Evolutionary conservation across 2,329 filamentous ascomycete species (phyloP).

Genomic region (Verruconis gallopava): DNA sequence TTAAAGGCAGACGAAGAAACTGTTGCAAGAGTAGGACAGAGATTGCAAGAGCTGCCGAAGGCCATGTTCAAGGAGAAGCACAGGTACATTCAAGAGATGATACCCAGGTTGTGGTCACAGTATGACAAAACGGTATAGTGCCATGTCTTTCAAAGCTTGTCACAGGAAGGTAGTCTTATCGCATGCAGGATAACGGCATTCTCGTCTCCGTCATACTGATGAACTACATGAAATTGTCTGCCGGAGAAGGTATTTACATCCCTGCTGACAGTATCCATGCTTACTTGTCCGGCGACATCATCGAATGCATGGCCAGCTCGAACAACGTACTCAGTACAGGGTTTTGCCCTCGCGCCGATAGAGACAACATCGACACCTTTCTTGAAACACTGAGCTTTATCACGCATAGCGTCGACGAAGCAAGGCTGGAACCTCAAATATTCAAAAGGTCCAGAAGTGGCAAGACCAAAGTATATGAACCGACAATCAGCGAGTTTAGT

Average conservation of each 20-base stretch:
- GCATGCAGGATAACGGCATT: slow-evolving; percentile 45
- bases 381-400: slow-evolving; percentile 49
- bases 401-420: slow-evolving; percentile 45
- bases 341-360: slow-evolving; percentile 55
- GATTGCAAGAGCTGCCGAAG: slow-evolving; percentile 36
- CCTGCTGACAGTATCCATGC: slow-evolving; percentile 64
- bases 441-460: slow-evolving; percentile 43
- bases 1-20: slow-evolving; percentile 40
- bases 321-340: slow-evolving; percentile 66
- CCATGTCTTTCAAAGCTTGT: no score
- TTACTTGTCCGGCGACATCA: slow-evolving; percentile 59
- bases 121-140: slow-evolving; percentile 35
- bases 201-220: slow-evolving; percentile 59
- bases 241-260: slow-evolving; percentile 57
- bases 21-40: slow-evolving; percentile 40
- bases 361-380: slow-evolving; percentile 53
- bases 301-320: slow-evolving; percentile 65
- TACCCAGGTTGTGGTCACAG: slow-evolving; percentile 51
- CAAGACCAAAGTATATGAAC: slow-evolving; percentile 50
- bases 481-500: slow-evolving; percentile 60
- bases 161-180: neutral
- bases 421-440: slow-evolving; percentile 37
- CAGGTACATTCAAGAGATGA: slow-evolving; percentile 48
- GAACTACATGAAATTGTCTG: slow-evolving; percentile 56
- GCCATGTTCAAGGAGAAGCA: slow-evolving; percentile 39